Conservation (phyloP, 352 stramenopile species). For the Phytophthora crassamura region DNA sequence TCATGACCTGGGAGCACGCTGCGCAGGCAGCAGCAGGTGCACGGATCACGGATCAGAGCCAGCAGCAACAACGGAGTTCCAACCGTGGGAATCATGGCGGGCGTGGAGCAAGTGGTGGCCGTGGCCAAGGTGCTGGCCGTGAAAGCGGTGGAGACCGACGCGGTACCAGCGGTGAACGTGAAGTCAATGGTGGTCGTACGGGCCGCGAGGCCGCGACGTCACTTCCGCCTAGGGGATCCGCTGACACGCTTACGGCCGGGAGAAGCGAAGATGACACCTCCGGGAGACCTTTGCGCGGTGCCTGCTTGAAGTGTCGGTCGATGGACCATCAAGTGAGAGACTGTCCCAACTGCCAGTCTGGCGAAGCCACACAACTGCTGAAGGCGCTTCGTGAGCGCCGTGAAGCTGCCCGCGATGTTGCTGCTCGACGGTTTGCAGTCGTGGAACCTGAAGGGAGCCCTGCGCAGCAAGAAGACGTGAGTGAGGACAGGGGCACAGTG, state of each 20-base stretch:
- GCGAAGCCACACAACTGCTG: background rate
- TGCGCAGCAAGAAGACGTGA: too few species aligned
- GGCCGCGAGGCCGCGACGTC: too few species aligned
- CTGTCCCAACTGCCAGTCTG: background rate
- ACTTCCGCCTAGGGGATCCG: too few species aligned
- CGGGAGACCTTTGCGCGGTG: background rate
- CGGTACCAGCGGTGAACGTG: too few species aligned
- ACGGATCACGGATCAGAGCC: background rate
- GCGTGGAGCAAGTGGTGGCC: background rate
- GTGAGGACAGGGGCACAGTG: background rate
- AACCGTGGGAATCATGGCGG: background rate
- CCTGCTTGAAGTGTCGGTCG: background rate
- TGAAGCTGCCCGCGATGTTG: background rate
- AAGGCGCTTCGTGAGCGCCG: background rate
- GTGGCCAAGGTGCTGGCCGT: background rate
- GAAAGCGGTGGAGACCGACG: background rate
- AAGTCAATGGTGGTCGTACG: too few species aligned
- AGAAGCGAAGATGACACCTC: too few species aligned
- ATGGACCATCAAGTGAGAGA: background rate
- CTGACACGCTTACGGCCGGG: too few species aligned
- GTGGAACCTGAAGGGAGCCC: too few species aligned
- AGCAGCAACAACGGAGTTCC: background rate
- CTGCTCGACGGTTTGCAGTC: background rate
- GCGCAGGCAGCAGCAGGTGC: background rate
- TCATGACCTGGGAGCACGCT: slow-evolving; percentile 5